phyloP scores from a whole-genome alignment of 805 yeast species.

The Candida corydali region DNA sequence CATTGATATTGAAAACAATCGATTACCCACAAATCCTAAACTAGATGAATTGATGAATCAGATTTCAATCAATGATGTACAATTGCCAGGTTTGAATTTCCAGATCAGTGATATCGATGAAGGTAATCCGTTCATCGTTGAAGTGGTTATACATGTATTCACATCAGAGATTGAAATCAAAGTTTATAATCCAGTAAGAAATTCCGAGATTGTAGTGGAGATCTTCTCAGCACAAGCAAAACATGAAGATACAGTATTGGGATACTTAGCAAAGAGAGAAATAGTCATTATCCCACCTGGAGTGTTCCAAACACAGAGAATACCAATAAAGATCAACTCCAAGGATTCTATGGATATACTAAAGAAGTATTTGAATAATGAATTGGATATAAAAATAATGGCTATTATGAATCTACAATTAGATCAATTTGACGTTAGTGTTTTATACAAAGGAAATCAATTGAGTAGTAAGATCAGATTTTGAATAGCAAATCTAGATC shows the following conservation, averaged over 20 bases:
- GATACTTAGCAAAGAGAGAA: constrained; percentile 40
- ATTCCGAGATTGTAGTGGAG: constrained; percentile 39
- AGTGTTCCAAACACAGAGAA: constrained; percentile 42
- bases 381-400: constrained; percentile 42
- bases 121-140: constrained; percentile 39
- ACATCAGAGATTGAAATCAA: constrained; percentile 52
- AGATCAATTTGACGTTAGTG: constrained; percentile 35
- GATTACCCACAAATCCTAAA: constrained; percentile 12
- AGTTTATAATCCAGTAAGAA: constrained; percentile 50
- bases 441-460: constrained; percentile 45
- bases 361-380: constrained; percentile 47
- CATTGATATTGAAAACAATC: constrained; percentile 24
- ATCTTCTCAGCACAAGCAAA: constrained; percentile 46
- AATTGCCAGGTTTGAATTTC: constrained; percentile 17
- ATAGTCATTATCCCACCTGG: constrained; percentile 50
- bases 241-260: constrained; percentile 44
- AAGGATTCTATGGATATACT: constrained; percentile 49
- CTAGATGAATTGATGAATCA: constrained; percentile 13
- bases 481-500: constrained; percentile 3
- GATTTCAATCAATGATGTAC: constrained; percentile 19
- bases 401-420: constrained; percentile 40
- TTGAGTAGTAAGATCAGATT: constrained; percentile 35
- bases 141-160: constrained; percentile 51
- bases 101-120: constrained; percentile 8
- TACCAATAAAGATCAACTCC: constrained; percentile 44